Conservation (phyloP, 2,329 filamentous ascomycete genomes). For the Aphanoascus verrucosus region DNA sequence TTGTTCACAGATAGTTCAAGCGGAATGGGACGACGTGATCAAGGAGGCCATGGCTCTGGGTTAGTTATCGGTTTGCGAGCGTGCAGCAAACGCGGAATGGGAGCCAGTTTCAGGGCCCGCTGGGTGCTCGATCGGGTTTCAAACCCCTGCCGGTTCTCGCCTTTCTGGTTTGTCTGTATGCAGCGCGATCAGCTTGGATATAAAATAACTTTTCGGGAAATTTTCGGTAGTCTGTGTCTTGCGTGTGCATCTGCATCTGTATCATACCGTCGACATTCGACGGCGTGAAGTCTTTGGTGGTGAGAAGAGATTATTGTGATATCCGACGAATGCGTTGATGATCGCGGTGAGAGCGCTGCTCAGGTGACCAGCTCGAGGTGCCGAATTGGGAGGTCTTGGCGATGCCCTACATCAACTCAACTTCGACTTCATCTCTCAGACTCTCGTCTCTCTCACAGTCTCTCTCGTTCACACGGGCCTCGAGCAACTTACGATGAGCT, state of each 20-base stretch:
- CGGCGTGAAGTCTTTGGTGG: too few species aligned
- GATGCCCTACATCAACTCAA: too few species aligned
- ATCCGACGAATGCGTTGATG: too few species aligned
- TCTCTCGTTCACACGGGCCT: too few species aligned
- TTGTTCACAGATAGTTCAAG: too few species aligned
- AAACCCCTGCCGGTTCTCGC: background rate
- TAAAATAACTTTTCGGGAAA: background rate
- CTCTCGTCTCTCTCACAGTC: too few species aligned
- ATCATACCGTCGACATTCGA: background rate
- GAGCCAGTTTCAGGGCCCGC: background rate
- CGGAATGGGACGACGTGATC: too few species aligned
- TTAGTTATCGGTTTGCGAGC: background rate
- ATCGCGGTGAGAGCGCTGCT: too few species aligned
- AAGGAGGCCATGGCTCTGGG: background rate
- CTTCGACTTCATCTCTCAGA: too few species aligned
- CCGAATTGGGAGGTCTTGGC: too few species aligned
- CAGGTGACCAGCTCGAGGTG: too few species aligned
- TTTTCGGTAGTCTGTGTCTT: background rate
- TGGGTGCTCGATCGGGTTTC: background rate
- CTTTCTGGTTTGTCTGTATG: background rate
- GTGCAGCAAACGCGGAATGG: background rate
- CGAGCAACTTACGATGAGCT: background rate
- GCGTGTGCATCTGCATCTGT: background rate
- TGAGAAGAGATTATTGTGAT: too few species aligned
- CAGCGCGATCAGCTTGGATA: background rate